Conservation (phyloP, 2,329 filamentous ascomycete genomes). For the Hypoxylon sp. region DNA sequence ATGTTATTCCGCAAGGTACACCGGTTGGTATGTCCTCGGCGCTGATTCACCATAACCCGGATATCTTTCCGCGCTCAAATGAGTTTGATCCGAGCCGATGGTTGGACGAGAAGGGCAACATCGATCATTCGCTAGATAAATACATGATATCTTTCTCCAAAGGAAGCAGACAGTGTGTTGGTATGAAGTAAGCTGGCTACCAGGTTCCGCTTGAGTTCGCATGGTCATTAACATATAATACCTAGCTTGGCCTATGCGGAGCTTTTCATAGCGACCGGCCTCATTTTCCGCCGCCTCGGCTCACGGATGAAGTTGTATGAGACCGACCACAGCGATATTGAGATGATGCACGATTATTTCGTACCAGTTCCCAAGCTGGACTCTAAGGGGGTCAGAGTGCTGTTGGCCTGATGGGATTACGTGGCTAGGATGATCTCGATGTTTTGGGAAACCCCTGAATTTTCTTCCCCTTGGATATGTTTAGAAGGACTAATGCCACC, state of each 20-base stretch:
- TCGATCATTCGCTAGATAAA: conserved; percentile 26
- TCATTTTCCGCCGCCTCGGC: conserved; percentile 41
- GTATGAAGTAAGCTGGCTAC: conserved; percentile 41
- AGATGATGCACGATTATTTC: conserved; percentile 35
- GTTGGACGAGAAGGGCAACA: conserved; percentile 26
- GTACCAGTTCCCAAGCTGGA: conserved; percentile 16
- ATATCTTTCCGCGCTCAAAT: conserved; percentile 35
- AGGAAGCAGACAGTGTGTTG: conserved; percentile 39
- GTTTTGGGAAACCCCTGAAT: too few species aligned
- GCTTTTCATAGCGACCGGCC: conserved; percentile 38
- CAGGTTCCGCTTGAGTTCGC: too few species aligned
- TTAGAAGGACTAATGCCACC: too few species aligned
- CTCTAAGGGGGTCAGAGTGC: conserved; percentile 34
- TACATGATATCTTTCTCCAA: conserved; percentile 35
- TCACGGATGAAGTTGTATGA: conserved; percentile 41
- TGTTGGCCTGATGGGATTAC: too few species aligned
- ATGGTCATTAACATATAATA: too few species aligned
- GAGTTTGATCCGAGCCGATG: conserved; percentile 39
- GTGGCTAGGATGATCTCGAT: too few species aligned
- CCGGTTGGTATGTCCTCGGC: conserved; percentile 32
- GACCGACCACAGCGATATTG: conserved; percentile 39
- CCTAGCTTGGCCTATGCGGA: conserved; percentile 40
- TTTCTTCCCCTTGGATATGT: too few species aligned
- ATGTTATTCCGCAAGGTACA: conserved; percentile 37
- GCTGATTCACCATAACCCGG: conserved; percentile 37